Base-by-base conservation (phyloP, 768 basidiomycete species). In the Lentinula guzmanii region DNA sequence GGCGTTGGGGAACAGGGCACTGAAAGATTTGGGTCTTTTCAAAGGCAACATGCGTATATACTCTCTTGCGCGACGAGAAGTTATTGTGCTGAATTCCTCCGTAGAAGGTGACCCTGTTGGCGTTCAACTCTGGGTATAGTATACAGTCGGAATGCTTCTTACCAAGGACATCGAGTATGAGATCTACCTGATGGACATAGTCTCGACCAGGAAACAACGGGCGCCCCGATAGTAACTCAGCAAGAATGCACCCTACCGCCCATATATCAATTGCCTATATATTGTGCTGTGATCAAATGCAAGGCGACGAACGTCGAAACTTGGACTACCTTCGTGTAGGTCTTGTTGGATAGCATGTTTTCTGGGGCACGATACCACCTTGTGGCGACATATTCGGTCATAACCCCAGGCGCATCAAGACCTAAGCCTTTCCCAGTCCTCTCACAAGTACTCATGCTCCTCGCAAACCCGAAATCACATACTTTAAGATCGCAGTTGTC, bases 301-400 rank as follows among this genome's bases (percentile, higher is more conserved):
- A 24, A 52, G 5, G 31, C 11, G 16, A 33, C 9, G 13, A 34
- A 39, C 33, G 48, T 59, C 51, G 63, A 60, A 59, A 42, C 62
- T 58, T 33, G 58, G 39, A 72, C 55, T 60, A 85, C 90, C 77
- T 95, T 95, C 52, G 95, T 97, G 76, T 99, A 99, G 71, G 97
- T 91, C 72, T 97, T 96, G 82, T 98, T 98, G 9, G 95, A 97
- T 55, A 98, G 82, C 97, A 99, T 99, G 77, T 98, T 95, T 73
- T 99, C 97, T 0, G 97, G 97, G 0, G 97, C 97, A 43, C 97
- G 87, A 70, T 98, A 99, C 97, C 97, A 99, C 67, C 97, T 82
- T 28, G 97, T 98, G 2, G 97, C 96, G 53, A 99, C 97, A 69
- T 95, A 96, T 85, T 94, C 92, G 1, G 93, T 96, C 94, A 95